A percentile compares a stretch with the other conserved stretches of the same genome.
These are phyloP conservation scores for Pseudofabraea citricarpa DNA, from an alignment of 2,329 filamentous ascomycete species.

Conservation along the genomic window DNA sequence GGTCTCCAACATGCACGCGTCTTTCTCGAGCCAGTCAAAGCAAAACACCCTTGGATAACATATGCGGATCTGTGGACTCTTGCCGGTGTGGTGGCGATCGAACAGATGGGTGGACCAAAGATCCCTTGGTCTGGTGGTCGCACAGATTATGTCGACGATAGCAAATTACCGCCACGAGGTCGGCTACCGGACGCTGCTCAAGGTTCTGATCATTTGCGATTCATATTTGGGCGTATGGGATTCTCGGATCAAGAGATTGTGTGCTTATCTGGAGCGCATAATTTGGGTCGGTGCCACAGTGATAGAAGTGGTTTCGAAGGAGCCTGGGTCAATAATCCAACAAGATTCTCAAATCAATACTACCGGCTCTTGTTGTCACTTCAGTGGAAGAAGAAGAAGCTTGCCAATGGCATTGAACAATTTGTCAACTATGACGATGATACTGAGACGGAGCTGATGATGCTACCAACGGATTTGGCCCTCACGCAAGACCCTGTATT, in stretches of 20 bases:
- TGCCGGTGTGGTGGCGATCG: conserved; percentile 52
- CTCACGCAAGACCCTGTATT: conserved; percentile 49
- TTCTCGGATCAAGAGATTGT: conserved; percentile 58
- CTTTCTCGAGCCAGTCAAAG: conserved; percentile 59
- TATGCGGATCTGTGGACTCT: conserved; percentile 64
- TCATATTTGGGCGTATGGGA: conserved; percentile 55
- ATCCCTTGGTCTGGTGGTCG: conserved; percentile 53
- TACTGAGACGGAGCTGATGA: conserved; percentile 52
- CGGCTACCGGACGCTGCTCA: conserved; percentile 49
- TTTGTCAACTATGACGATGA: conserved; percentile 57
- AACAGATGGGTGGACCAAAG: conserved; percentile 54
- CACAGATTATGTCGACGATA: conserved; percentile 58
- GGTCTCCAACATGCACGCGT: conserved; percentile 59
- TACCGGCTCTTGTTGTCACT: conserved; percentile 46
- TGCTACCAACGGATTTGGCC: conserved; percentile 61
- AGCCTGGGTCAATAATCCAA: conserved; percentile 56
- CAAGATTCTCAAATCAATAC: conserved; percentile 52
- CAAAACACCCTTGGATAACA: conserved; percentile 56
- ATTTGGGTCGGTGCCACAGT: conserved; percentile 48
- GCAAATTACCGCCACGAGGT: conserved; percentile 52
- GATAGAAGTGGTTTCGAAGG: conserved; percentile 53
- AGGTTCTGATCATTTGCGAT: conserved; percentile 48
- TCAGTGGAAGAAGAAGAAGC: conserved; percentile 49
- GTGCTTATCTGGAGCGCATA: conserved; percentile 50
- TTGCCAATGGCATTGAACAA: conserved; percentile 48